Evolutionary conservation across 306 rosid species (phyloP).

Genomic region (Sesbania bispinosa): DNA sequence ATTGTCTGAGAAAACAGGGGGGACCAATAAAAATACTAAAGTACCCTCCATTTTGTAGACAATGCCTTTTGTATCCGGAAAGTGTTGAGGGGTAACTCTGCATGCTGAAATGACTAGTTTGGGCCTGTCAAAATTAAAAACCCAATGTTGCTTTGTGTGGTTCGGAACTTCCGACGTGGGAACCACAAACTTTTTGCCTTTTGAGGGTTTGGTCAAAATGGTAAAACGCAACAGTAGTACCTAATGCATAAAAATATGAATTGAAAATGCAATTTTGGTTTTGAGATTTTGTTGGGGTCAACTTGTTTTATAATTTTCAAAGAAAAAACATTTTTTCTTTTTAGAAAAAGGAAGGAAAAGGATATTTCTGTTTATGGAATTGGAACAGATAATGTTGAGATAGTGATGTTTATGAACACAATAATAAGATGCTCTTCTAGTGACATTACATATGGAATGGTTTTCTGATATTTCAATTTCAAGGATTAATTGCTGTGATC

Average conservation of each 20-base stretch:
- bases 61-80: slow-evolving; percentile 31
- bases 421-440: background rate
- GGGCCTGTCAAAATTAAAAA: background rate
- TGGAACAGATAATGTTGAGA: slow-evolving; percentile 16
- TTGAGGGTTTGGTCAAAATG: slow-evolving; percentile 26
- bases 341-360: background rate
- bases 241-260: background rate
- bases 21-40: background rate
- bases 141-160: background rate
- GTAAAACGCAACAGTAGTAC: slow-evolving; percentile 1
- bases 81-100: background rate
- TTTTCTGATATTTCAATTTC: slow-evolving; percentile 24
- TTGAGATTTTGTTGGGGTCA: background rate
- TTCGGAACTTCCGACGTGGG: slow-evolving; percentile 31
- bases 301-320: background rate
- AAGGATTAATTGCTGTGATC: slow-evolving; percentile 10
- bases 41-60: background rate
- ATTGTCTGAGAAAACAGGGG: slow-evolving; percentile 16
- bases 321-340: background rate
- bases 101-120: slow-evolving; percentile 15
- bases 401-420: slow-evolving; percentile 23
- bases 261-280: background rate
- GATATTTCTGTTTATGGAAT: background rate
- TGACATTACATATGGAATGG: background rate
- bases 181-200: slow-evolving; percentile 13